Conservation (phyloP, 2,329 filamentous ascomycete species). For the Pseudofabraea citricarpa region DNA sequence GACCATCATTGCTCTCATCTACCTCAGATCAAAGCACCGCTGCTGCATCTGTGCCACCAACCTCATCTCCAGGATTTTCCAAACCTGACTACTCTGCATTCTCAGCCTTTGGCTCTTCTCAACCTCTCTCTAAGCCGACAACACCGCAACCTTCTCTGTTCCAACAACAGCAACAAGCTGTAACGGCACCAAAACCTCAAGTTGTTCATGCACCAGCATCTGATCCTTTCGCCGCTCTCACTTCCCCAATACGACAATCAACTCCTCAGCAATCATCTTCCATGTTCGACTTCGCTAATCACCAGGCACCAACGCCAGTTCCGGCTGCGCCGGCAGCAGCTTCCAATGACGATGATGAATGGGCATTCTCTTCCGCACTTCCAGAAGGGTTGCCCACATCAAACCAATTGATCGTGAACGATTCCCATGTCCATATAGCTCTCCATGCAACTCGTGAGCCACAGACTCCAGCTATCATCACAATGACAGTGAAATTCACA, state of each 20-base stretch:
- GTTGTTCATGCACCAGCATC: conserved; percentile 42
- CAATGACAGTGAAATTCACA: conserved; percentile 75
- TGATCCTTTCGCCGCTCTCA: conserved; percentile 51
- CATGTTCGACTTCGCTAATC: conserved; percentile 34
- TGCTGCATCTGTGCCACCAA: conserved; percentile 40
- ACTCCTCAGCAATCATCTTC: conserved; percentile 47
- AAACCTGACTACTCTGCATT: conserved; percentile 44
- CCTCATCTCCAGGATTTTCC: conserved; percentile 17
- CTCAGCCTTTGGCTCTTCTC: conserved; percentile 48
- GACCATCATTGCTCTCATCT: conserved; percentile 58
- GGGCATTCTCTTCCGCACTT: conserved; percentile 85
- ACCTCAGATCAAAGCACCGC: conserved; percentile 57
- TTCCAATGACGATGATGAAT: conserved; percentile 75
- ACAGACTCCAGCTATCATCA: conserved; percentile 42
- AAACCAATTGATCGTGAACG: conserved; percentile 62
- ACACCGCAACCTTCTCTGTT: conserved; percentile 47
- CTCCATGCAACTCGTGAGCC: conserved; percentile 62
- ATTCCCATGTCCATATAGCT: conserved; percentile 66
- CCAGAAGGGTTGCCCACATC: conserved; percentile 49
- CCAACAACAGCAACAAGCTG: conserved; percentile 33
- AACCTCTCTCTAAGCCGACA: conserved; percentile 42
- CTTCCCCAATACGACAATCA: conserved; percentile 36
- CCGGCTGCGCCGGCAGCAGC: conserved; percentile 32
- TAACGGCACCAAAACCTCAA: conserved; percentile 29
- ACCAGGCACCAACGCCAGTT: conserved; percentile 29